These are phyloP conservation scores for Acer saccharum DNA, from an alignment of 345 rosid genomes.

Conservation along the genomic window DNA sequence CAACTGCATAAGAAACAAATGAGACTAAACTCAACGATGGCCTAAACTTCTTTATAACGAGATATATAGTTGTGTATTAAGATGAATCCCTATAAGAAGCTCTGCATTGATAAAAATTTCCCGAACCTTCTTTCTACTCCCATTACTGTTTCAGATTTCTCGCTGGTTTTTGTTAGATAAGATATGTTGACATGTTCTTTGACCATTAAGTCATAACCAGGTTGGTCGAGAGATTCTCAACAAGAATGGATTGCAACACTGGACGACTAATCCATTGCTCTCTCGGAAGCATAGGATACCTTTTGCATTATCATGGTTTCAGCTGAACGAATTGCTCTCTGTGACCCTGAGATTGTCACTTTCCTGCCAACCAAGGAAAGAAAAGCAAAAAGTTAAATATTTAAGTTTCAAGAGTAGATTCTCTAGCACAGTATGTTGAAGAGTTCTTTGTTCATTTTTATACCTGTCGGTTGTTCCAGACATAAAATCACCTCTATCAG, in stretches of 20 bases:
- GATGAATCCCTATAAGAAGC: constrained; percentile 32
- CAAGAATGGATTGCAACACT: constrained; percentile 17
- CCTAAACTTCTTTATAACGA: constrained; percentile 14
- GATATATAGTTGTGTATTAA: constrained; percentile 20
- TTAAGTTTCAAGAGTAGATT: not conserved
- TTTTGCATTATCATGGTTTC: constrained; percentile 95
- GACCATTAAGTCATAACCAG: constrained; percentile 12
- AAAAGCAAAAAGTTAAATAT: constrained; percentile 4
- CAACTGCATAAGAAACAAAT: constrained; percentile 32
- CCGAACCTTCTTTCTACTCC: constrained; percentile 17
- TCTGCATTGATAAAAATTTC: constrained; percentile 21
- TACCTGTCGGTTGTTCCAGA: constrained; percentile 95
- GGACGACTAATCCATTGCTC: constrained; percentile 54
- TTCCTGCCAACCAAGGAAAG: constrained; percentile 56
- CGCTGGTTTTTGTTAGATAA: constrained; percentile 1
- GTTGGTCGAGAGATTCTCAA: constrained; percentile 17
- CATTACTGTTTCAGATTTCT: constrained; percentile 23
- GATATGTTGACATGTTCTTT: constrained; percentile 17
- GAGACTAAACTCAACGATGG: constrained; percentile 16
- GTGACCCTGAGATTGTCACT: constrained; percentile 90
- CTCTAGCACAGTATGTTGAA: not conserved
- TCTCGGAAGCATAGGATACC: constrained; percentile 85
- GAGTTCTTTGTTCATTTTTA: not conserved
- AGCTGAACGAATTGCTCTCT: constrained; percentile 80
- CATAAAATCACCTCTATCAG: constrained; percentile 95